These are phyloP conservation scores for Carnegiea gigantea DNA, from an alignment of 179 eudicot species.

Conservation along the genomic window DNA sequence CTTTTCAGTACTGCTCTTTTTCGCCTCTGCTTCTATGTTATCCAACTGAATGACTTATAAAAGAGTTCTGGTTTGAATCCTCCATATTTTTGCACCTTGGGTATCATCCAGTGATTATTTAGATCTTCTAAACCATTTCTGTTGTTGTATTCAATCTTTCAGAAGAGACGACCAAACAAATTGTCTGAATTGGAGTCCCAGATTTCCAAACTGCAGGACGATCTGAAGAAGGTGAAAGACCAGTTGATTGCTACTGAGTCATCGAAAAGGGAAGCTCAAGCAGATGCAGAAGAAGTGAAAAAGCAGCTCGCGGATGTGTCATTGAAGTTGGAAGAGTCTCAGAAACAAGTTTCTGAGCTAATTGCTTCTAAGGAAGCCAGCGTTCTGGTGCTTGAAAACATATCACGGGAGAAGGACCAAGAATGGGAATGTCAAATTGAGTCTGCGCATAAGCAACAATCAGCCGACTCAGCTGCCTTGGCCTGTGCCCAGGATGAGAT, in stretches of 20 bases:
- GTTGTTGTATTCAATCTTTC: constrained; percentile 13
- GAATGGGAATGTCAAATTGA: constrained; percentile 45
- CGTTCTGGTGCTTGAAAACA: constrained; percentile 30
- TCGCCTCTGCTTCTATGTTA: not conserved
- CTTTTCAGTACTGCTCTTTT: not conserved
- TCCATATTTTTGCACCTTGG: not conserved
- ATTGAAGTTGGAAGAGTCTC: constrained; percentile 55
- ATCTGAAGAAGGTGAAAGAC: constrained; percentile 67
- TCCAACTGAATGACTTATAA: not conserved
- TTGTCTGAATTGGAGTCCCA: constrained; percentile 68
- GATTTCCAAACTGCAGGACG: constrained; percentile 72
- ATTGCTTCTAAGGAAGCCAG: constrained; percentile 37
- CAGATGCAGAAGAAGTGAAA: constrained; percentile 61
- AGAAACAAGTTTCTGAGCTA: constrained; percentile 47
- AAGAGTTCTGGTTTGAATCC: not conserved
- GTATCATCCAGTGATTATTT: not conserved
- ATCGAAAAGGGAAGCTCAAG: constrained; percentile 54
- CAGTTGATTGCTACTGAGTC: constrained; percentile 57
- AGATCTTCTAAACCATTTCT: not conserved
- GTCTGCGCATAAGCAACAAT: constrained; percentile 34
- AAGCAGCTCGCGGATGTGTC: constrained; percentile 58
- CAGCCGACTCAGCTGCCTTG: constrained; percentile 43
- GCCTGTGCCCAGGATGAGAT: constrained; percentile 56
- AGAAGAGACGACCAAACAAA: constrained; percentile 67
- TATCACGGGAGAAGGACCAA: constrained; percentile 34